Percentiles rank a stretch among this genome's conserved stretches.
Evolutionary conservation across 1,139 yeast species (phyloP).

Genomic region (Candida anutae): DNA sequence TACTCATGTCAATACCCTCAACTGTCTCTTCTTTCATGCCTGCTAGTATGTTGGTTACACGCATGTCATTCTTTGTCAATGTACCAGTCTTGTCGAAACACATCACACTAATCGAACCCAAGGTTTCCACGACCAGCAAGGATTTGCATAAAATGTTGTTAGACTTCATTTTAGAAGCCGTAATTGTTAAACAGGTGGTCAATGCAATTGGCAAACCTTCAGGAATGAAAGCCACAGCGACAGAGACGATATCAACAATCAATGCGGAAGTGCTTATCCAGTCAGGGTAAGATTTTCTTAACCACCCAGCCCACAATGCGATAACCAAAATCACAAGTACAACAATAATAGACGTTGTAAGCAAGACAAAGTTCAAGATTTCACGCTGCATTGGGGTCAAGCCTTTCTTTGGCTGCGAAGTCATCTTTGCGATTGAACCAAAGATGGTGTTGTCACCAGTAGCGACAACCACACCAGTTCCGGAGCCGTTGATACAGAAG

Average conservation of each 20-base stretch:
- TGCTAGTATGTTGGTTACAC: conserved; percentile 12
- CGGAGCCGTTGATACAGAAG: conserved; percentile 22
- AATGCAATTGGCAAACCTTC: conserved; percentile 31
- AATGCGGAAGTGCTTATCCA: conserved; percentile 28
- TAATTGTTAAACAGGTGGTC: conserved; percentile 25
- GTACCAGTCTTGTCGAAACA: conserved; percentile 33
- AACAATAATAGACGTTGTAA: conserved; percentile 16
- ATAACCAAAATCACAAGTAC: conserved; percentile 15
- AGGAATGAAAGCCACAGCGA: conserved; percentile 28
- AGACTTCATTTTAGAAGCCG: conserved; percentile 23
- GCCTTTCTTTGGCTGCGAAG: conserved; percentile 22
- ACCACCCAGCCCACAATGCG: conserved; percentile 43
- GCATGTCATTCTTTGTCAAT: conserved; percentile 26
- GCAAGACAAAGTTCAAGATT: conserved; percentile 20
- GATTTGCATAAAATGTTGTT: conserved; percentile 23
- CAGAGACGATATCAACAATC: conserved; percentile 25
- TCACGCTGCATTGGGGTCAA: conserved; percentile 26
- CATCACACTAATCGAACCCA: conserved; percentile 26
- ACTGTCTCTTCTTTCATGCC: conserved; percentile 13
- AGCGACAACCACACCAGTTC: conserved; percentile 23
- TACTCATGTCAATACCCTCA: conserved; percentile 4
- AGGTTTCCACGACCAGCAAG: conserved; percentile 25
- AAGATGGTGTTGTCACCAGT: conserved; percentile 27
- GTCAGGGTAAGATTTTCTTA: conserved; percentile 18
- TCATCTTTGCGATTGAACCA: conserved; percentile 25